Base-by-base conservation (phyloP, 192 early-diverging fungal genomes). In the Hyaloraphidium curvatum region DNA sequence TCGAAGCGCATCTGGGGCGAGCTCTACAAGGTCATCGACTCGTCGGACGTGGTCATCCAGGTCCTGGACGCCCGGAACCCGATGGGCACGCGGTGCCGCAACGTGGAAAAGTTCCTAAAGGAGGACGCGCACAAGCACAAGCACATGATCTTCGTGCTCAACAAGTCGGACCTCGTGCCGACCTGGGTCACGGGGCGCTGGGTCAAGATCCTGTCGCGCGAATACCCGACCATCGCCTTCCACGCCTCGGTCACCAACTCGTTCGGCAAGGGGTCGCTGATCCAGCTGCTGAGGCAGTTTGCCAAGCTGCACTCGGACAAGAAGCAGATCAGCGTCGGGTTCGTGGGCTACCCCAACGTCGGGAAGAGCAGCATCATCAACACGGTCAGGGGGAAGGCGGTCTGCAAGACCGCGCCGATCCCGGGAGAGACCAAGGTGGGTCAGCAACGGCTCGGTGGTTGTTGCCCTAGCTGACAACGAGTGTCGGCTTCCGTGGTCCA, bases 11-110 rank as follows among this genome's bases (percentile, higher is more conserved):
- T 98, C 54, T 98, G 94, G 94, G 83, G 83, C 68, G 94, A 98
- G 66, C 69, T 98, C 31, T 95, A 98, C 76, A 98, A 98, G 73
- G 74, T 72, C 28, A 80, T 98, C 40, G 91, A 95, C 67, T 92
- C 88, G 14, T 93, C 89, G 0, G 93, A 97, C 67, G 79, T 87
- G 25, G 78, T 98, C 39, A 82, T 94, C 54, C 91, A 94, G 55
- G 95, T 98, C 2, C 62, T 98, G 57, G 95, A 98, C 75, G 89
- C 95, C n/a, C 78, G 95, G 52, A 91, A 98, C 63, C 95, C 95
- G 28, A 74, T 84, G 48, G 95, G 91, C 53, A 98, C 95, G 5
- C 82, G 89, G 26, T 98, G 95, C 71, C 69, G 66, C 3, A 86
- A 82, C 52, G 89, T 98, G 3, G 92, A 96, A 62, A 79, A 81